Percentiles rank a stretch among this genome's conserved stretches.
Evolutionary conservation across 176 grass and related monocot genomes (phyloP).

Genomic region (Avena insularis): DNA sequence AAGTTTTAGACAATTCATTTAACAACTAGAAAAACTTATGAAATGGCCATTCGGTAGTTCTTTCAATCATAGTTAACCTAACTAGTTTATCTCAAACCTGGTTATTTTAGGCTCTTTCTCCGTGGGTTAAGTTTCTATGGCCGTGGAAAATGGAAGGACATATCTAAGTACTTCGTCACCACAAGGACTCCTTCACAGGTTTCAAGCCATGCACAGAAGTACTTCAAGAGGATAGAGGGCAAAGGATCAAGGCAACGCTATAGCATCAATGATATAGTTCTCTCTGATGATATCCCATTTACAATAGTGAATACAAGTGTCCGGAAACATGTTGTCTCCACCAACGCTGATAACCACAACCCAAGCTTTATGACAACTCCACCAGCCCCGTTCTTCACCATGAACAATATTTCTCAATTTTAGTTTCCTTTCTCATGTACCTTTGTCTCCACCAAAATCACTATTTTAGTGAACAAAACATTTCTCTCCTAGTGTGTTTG

Average conservation of each 20-base stretch:
- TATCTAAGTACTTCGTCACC: slow-evolving; percentile 38
- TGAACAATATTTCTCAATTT: not conserved
- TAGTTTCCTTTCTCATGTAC: not conserved
- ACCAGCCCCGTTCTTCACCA: not conserved
- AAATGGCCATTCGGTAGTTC: not conserved
- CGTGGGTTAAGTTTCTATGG: not conserved
- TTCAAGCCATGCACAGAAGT: slow-evolving; percentile 48
- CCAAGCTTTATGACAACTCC: not conserved
- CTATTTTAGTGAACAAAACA: not conserved
- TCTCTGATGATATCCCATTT: slow-evolving; percentile 4
- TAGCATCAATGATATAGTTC: slow-evolving; percentile 33
- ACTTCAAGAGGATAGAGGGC: not conserved
- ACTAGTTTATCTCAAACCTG: not conserved
- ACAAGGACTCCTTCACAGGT: slow-evolving; percentile 28
- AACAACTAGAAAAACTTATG: not conserved
- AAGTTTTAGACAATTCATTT: not conserved
- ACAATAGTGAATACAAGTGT: not conserved
- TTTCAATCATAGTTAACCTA: not conserved
- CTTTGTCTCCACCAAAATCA: not conserved
- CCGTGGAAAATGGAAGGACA: slow-evolving; percentile 35
- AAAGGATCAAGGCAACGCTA: not conserved
- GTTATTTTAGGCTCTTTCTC: slow-evolving; percentile 10
- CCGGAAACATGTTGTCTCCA: not conserved
- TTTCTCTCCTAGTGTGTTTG: not conserved
- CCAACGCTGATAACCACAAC: not conserved